Evolutionary conservation across 202 grass and related monocot genomes (phyloP).

Genomic region (Carex arenaria): DNA sequence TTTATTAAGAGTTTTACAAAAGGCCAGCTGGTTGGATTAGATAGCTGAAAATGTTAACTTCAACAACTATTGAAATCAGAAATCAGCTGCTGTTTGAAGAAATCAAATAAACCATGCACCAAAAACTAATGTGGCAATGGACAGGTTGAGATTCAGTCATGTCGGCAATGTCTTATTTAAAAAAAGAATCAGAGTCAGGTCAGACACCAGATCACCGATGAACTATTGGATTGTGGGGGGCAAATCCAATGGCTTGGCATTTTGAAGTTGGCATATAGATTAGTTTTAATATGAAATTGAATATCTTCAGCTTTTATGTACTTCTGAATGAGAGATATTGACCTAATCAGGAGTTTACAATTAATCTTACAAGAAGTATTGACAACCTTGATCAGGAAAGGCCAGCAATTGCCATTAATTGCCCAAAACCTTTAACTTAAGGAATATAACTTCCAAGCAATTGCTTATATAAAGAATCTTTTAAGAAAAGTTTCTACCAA

Average conservation of each 20-base stretch:
- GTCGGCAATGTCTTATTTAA: background rate
- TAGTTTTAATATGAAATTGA: background rate
- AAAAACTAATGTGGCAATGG: background rate
- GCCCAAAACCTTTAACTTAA: slow-evolving; percentile 2
- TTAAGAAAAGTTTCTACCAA: slow-evolving; percentile 57
- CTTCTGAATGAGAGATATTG: background rate
- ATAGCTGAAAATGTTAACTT: background rate
- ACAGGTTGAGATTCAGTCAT: background rate
- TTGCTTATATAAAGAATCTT: slow-evolving; percentile 4
- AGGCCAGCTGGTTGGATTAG: background rate
- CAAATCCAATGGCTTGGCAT: background rate
- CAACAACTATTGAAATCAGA: background rate
- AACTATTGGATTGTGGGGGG: background rate
- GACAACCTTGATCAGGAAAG: background rate
- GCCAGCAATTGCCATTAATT: background rate
- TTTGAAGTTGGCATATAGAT: background rate
- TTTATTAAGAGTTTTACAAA: background rate
- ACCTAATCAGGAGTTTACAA: background rate
- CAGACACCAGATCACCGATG: background rate
- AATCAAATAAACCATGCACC: slow-evolving; percentile 4
- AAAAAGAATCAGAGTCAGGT: background rate
- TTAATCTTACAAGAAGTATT: background rate
- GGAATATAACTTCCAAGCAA: slow-evolving; percentile 14
- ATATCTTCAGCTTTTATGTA: background rate
- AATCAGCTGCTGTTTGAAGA: background rate